phyloP scores from a whole-genome alignment of 2,329 filamentous ascomycete genomes.

The Laburnicola sp. region DNA sequence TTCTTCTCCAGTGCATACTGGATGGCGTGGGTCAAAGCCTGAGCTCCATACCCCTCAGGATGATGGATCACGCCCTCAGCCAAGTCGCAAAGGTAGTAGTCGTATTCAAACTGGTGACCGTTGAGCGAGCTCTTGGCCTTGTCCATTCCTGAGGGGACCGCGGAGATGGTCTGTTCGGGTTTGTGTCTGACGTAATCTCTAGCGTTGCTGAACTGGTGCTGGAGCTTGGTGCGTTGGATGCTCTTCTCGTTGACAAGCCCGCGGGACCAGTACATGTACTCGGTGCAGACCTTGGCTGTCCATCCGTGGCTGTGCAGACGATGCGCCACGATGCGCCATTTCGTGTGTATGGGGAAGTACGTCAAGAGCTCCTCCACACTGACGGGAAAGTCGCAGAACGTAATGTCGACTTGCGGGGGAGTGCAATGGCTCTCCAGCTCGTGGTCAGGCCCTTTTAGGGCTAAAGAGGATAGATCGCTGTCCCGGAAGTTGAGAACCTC shows the following conservation, averaged over 20 bases:
- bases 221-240: not conserved
- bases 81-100: not conserved
- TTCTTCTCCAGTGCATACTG: not conserved
- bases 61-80: not conserved
- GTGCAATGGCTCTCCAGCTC: conserved; percentile 1
- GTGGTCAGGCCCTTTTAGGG: not conserved
- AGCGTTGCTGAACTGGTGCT: not conserved
- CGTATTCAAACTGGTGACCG: not conserved
- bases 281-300: not conserved
- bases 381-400: not conserved
- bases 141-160: not conserved
- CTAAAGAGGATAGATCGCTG: not conserved
- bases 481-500: too few relatives aligned
- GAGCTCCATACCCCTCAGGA: not conserved
- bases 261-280: not conserved
- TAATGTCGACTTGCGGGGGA: not conserved
- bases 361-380: not conserved
- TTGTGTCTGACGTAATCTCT: not conserved
- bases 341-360: not conserved
- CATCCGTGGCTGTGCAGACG: not conserved
- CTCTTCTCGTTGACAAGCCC: not conserved
- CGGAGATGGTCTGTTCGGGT: not conserved
- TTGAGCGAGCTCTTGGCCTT: not conserved
- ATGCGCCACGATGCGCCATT: not conserved
- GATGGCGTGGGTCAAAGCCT: not conserved